These are phyloP conservation scores for Ascosphaera acerosa DNA, from an alignment of 2,329 filamentous ascomycete species.

Conservation along the genomic window DNA sequence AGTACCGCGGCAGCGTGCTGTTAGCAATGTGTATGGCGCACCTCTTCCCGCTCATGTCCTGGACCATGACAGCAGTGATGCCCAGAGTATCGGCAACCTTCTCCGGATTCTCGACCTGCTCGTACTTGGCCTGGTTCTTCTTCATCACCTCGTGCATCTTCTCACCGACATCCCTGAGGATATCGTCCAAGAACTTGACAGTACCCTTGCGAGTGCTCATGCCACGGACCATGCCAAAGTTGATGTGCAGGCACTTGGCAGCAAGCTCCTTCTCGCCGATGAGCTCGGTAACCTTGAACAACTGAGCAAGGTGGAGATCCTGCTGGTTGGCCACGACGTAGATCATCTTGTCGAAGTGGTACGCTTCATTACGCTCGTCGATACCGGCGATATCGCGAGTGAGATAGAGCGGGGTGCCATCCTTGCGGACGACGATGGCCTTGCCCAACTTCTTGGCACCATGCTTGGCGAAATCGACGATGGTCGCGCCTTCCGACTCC, in stretches of 20 bases:
- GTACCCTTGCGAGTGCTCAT: constrained; percentile 43
- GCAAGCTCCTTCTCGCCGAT: constrained; percentile 36
- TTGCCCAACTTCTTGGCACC: constrained; percentile 40
- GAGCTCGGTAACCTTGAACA: constrained; percentile 38
- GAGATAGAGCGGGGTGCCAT: constrained; percentile 42
- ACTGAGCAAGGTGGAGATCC: constrained; percentile 36
- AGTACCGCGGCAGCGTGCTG: too few relatives aligned
- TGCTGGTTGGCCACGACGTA: constrained; percentile 40
- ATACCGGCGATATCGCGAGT: constrained; percentile 44
- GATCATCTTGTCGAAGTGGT: constrained; percentile 41
- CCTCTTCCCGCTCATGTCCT: constrained; percentile 93
- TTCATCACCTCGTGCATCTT: constrained; percentile 97
- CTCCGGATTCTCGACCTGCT: constrained; percentile 62
- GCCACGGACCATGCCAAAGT: constrained; percentile 40
- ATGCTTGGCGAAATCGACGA: constrained; percentile 45
- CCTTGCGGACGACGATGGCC: constrained; percentile 39
- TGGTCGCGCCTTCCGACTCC: constrained; percentile 37
- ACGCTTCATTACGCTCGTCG: constrained; percentile 34
- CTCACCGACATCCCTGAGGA: constrained; percentile 56
- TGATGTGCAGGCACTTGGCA: constrained; percentile 34
- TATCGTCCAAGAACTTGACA: constrained; percentile 49
- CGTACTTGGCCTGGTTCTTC: constrained; percentile 73
- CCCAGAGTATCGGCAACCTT: constrained; percentile 67
- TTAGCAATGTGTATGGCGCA: too few relatives aligned
- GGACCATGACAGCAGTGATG: constrained; percentile 89